Conservation (phyloP, 1,139 yeast species). For the Geotrichum europaeum region DNA sequence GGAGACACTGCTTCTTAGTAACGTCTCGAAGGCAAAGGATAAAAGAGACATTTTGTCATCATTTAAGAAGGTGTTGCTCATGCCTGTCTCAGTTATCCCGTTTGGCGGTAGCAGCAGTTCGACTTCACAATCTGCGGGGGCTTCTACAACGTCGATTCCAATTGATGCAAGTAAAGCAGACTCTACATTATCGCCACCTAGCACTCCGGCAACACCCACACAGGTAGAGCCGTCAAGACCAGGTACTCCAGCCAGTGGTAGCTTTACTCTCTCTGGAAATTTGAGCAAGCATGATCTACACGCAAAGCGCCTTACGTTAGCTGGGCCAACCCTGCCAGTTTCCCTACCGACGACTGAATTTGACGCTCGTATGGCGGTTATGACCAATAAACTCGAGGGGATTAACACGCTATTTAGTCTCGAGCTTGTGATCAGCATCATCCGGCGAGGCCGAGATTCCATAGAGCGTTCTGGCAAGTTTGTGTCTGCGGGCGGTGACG, state of each 20-base stretch:
- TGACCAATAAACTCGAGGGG: slow-evolving; percentile 38
- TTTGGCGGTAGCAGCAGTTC: slow-evolving; percentile 8
- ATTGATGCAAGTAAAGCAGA: not conserved
- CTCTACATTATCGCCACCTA: slow-evolving; percentile 2
- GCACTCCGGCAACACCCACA: slow-evolving; percentile 2
- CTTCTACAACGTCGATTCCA: slow-evolving; percentile 5
- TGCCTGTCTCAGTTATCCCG: slow-evolving; percentile 34
- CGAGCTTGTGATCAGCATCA: slow-evolving; percentile 39
- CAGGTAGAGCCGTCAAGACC: slow-evolving; percentile 2
- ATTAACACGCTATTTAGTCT: slow-evolving; percentile 40
- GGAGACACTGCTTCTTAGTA: slow-evolving; percentile 41
- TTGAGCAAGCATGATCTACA: not conserved
- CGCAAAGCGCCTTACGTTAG: not conserved
- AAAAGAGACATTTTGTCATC: slow-evolving; percentile 50
- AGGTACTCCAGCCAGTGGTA: not conserved
- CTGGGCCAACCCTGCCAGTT: not conserved
- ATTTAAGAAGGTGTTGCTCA: slow-evolving; percentile 42
- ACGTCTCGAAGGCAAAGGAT: slow-evolving; percentile 39
- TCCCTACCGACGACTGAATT: slow-evolving; percentile 38
- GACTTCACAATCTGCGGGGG: not conserved
- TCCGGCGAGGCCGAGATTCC: slow-evolving; percentile 36
- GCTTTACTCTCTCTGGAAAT: not conserved
- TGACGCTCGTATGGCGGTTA: slow-evolving; percentile 42
- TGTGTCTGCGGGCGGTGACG: slow-evolving; percentile 28
- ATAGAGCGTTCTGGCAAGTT: slow-evolving; percentile 36